Base-by-base conservation (phyloP, 1,284 basidiomycete genomes). In the Gastroboletus turbinatus region DNA sequence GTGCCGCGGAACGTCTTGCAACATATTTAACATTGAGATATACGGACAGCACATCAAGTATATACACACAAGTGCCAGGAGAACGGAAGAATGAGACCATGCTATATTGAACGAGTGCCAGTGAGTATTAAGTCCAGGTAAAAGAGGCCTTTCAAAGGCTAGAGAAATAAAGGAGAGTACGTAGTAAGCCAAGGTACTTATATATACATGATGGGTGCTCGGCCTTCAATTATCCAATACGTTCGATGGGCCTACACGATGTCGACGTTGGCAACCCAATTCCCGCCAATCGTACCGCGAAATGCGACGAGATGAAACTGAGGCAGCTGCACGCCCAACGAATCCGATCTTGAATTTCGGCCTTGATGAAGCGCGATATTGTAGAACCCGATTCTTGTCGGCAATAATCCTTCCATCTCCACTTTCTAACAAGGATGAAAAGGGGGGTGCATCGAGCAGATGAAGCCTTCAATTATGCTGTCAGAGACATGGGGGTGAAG, bases 191-290 rank as follows among this genome's bases (percentile, higher is more conserved):
- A 27, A 44, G 10, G 10, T 4, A n/a, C 32, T 33, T 33, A 7
- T 16, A 33, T 44, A n/a, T 3, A 27, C 10, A 44, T 27, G 17
- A 25, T 4, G 5, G 3, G 17, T 17, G 10, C 4, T 45, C 19
- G 9, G 10, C 23, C 16, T 13, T 23, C 23, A 25, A n/a, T 13
- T 14, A 13, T 25, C 35, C 36, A 47, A 25, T 36, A 25, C 4
- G 36, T 13, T 7, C 21, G 17, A 11, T 8, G 17, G n/a, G 5
- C 13, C 35, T 47, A 63, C 30, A 56, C 55, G 14, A 65, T 50
- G 5, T 67, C 59, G 2, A 67, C 7, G 0, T 66, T 56, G 2
- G 63, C 61, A n/a, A 53, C 29, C 63, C 65, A 67, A 13, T 17
- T 8, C 21, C 50, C 50, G 2, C 17, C 30, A 1, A 11, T 5